Evolutionary conservation across 306 rosid species (phyloP).

Genomic region (Inga oerstediana): DNA sequence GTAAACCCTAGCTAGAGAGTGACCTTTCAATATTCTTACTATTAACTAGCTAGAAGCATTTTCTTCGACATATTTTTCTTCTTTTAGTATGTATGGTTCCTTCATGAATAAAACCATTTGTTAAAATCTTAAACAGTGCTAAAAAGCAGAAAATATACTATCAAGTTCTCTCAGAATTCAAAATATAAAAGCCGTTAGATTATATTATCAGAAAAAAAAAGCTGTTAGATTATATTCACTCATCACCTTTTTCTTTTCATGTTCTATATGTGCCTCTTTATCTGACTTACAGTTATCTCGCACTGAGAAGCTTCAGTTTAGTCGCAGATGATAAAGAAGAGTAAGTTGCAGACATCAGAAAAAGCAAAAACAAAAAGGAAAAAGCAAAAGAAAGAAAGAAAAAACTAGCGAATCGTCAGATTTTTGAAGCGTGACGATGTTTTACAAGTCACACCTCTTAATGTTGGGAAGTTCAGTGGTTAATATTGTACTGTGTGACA

Average conservation of each 20-base stretch:
- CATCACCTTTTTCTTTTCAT: neutral
- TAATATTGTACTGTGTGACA: constrained; percentile 8
- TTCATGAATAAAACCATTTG: constrained; percentile 1
- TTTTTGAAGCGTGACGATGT: constrained; percentile 3
- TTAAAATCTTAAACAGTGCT: neutral
- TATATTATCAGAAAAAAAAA: no score
- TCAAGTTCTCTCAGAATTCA: neutral
- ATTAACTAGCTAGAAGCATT: neutral
- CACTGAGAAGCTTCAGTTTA: neutral
- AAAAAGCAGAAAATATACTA: neutral
- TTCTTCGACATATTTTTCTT: neutral
- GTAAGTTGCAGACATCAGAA: constrained; percentile 3
- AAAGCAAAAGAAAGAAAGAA: neutral
- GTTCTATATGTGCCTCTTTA: neutral
- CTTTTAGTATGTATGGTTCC: neutral
- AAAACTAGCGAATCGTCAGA: neutral
- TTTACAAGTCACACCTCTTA: constrained; percentile 39
- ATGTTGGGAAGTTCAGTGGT: constrained; percentile 31
- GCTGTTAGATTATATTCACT: neutral
- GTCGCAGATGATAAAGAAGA: neutral
- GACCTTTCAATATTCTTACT: neutral
- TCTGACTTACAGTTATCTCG: neutral
- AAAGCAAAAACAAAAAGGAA: neutral
- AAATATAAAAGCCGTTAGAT: neutral
- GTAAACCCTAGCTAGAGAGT: neutral